phyloP scores from a whole-genome alignment of 1,284 basidiomycete species.

The Xerocomus amazonicus region DNA sequence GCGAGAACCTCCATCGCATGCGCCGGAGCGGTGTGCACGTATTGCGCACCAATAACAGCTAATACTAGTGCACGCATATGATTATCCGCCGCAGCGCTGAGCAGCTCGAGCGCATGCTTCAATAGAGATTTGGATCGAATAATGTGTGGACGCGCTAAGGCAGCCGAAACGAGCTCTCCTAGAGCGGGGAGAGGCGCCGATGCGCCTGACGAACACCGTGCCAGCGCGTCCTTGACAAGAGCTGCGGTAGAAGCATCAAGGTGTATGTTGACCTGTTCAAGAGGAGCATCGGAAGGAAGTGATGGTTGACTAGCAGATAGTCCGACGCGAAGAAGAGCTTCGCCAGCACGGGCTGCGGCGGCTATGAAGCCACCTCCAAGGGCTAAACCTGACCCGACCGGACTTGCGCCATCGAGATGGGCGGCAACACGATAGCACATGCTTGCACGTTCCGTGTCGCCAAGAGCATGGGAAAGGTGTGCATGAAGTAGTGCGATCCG shows the following conservation, averaged over 20 bases:
- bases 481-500: conserved; percentile 66
- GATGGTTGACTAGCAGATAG: conserved; percentile 18
- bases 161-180: conserved; percentile 30
- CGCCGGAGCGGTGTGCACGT: conserved; percentile 63
- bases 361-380: conserved; percentile 48
- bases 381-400: conserved; percentile 14
- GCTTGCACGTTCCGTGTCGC: conserved; percentile 45
- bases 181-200: conserved; percentile 29
- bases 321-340: conserved; percentile 58
- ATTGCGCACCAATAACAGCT: conserved; percentile 63
- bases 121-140: conserved; percentile 51
- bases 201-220: conserved; percentile 24
- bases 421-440: conserved; percentile 62
- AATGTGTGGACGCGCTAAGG: conserved; percentile 23
- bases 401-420: conserved; percentile 35
- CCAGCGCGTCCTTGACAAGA: conserved; percentile 26
- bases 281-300: neutral
- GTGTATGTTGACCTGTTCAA: conserved; percentile 7
- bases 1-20: conserved; percentile 62
- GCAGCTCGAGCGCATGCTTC: conserved; percentile 54
- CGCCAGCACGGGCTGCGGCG: conserved; percentile 56
- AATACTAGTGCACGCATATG: conserved; percentile 66
- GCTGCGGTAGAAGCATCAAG: conserved; percentile 18
- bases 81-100: conserved; percentile 60
- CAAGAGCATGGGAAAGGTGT: conserved; percentile 64